Evolutionary conservation across 1,284 basidiomycete genomes (phyloP).

Genomic region (Ceratobasidium sp.): DNA sequence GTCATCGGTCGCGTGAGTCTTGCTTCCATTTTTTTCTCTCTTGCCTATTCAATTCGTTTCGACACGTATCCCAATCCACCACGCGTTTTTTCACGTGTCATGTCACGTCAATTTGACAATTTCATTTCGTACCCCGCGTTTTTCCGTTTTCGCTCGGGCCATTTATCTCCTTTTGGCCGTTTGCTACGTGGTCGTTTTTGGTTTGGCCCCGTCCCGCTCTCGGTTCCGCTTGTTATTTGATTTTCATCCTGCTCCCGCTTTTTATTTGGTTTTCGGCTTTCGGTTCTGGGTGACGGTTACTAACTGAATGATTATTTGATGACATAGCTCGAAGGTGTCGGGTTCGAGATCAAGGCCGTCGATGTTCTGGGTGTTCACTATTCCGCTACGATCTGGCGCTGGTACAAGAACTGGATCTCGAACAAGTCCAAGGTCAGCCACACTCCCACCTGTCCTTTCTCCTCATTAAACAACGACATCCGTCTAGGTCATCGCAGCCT

Average conservation of each 20-base stretch:
- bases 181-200: too few species aligned
- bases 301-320: neutral
- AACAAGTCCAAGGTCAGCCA: conserved; percentile 81
- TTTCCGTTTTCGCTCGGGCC: too few species aligned
- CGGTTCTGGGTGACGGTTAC: neutral
- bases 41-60: too few species aligned
- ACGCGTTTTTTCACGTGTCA: too few species aligned
- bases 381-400: conserved; percentile 91
- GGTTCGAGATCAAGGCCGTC: conserved; percentile 96
- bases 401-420: conserved; percentile 95
- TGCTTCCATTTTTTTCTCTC: neutral
- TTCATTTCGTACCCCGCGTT: too few species aligned
- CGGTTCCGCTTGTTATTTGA: too few species aligned
- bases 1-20: conserved; percentile 79
- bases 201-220: too few species aligned
- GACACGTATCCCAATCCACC: neutral
- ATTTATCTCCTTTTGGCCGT: too few species aligned
- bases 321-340: conserved; percentile 78
- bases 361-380: conserved; percentile 99
- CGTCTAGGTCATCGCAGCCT: conserved; percentile 63
- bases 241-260: too few species aligned
- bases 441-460: too few species aligned
- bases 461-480: conserved; percentile 75
- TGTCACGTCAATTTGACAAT: too few species aligned
- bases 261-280: too few species aligned